Evolutionary conservation across 1,284 basidiomycete genomes (phyloP), one percentile per base, ranked within the genome.

Genomic region (Trichosporon sp.): DNA sequence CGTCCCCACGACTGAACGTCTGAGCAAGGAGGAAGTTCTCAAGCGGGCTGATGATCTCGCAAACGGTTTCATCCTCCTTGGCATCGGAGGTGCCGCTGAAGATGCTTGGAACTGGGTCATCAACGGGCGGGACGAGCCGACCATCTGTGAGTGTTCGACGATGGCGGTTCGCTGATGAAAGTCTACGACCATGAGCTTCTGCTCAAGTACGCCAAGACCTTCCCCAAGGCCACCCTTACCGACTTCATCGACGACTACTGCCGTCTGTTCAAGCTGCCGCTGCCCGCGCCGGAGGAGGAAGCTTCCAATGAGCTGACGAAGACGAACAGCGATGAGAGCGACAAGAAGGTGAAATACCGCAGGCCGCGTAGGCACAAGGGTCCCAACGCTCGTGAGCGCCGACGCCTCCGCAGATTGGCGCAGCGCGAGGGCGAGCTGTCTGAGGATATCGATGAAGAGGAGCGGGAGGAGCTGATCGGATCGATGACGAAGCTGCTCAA

Each of bases 121-220:
- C 44, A 92, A 98, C 72, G 86, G 88, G 70, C 86, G 83, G 57
- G 88, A 98, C 73, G 83, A 83, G 52, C 85, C 85, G n/a, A 83
- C 83, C 8, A 83, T 92, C 11, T 85, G 89, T 92, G 73, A 71
- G 86, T 75, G 61, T 19, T 37, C 2, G 4, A 2, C 9, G 16
- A 1, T 16, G 9, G 10, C 23, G 21, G 16, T 32, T 4, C n/a
- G 8, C 34, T 33, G 21, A 34, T 21, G 5, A 87, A 83, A 74
- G 86, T 83, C 33, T 90, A 92, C 73, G 87, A 88, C 64, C 80
- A 85, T 25, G 76, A 82, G 4, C 72, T 86, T 49, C 77, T 98
- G 13, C 84, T 85, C 63, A 84, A 86, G 69, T 94, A 87, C 75
- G 84, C 88, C 32, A 74, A 78, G 2, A 76, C 92, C 1, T 94